Evolutionary conservation across 192 early-diverging fungal species (phyloP).

Genomic region (Rhizophagus prolifer): DNA sequence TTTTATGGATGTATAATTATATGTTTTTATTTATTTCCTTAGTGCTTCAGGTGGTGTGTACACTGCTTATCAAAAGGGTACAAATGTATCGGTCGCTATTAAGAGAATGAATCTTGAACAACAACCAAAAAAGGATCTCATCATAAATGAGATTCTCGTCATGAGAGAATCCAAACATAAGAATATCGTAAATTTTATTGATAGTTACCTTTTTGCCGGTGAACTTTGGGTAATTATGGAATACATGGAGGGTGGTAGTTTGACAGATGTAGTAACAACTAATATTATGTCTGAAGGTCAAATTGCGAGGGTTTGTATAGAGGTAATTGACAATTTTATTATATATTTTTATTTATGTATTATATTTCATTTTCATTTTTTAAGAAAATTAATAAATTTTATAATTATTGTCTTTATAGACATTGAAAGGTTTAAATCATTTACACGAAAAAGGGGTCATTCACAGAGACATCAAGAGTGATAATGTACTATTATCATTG

Average conservation of each 20-base stretch:
- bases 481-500: constrained; percentile 75
- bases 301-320: constrained; percentile 77
- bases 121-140: constrained; percentile 95
- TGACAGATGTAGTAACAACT: constrained; percentile 80
- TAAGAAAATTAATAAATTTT: constrained; percentile 5
- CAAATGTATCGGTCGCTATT: constrained; percentile 78
- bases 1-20: not conserved
- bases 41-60: constrained; percentile 95
- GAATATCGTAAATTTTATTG: constrained; percentile 86
- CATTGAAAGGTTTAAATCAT: constrained; percentile 69
- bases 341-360: not conserved
- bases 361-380: not conserved
- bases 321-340: constrained; percentile 41
- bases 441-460: constrained; percentile 74
- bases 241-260: constrained; percentile 86
- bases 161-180: constrained; percentile 81
- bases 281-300: constrained; percentile 80
- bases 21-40: constrained; percentile 11
- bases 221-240: constrained; percentile 93
- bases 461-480: constrained; percentile 86
- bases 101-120: constrained; percentile 96
- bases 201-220: constrained; percentile 71
- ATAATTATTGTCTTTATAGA: constrained; percentile 43
- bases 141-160: constrained; percentile 90
- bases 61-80: constrained; percentile 70